A percentile compares a stretch with the other conserved stretches of the same genome.
Conservation (phyloP, 2,329 filamentous ascomycete genomes). For the Fusarium pseudograminearum region DNA sequence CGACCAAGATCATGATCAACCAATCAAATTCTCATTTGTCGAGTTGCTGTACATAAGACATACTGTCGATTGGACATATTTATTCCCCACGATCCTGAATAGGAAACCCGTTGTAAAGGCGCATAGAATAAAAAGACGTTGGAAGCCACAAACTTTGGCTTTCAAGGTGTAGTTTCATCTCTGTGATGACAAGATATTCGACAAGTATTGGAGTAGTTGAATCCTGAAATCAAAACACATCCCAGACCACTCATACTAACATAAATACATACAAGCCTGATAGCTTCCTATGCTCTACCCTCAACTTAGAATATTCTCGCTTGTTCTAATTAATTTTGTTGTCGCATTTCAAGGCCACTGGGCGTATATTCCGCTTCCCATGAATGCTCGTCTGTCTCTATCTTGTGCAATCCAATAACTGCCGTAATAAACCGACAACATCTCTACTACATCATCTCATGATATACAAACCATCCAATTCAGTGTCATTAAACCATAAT, state of each 20-base stretch:
- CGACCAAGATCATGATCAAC: neutral
- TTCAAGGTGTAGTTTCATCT: neutral
- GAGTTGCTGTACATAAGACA: neutral
- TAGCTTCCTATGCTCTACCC: neutral
- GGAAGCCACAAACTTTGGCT: neutral
- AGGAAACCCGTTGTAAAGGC: neutral
- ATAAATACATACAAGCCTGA: neutral
- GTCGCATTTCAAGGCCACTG: neutral
- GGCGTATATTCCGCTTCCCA: neutral
- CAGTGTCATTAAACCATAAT: conserved; percentile 47
- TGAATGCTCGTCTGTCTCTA: neutral
- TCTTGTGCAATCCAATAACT: neutral
- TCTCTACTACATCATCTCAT: neutral
- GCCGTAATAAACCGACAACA: neutral
- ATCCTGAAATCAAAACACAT: neutral
- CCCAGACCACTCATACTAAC: neutral
- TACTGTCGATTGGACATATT: neutral
- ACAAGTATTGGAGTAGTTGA: neutral
- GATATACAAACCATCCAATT: conserved; percentile 4
- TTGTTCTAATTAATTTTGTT: neutral
- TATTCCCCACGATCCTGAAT: neutral
- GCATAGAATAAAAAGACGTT: neutral
- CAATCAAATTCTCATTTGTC: neutral
- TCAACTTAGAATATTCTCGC: neutral
- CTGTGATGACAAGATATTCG: neutral